Evolutionary conservation across 148 eudicot species (phyloP).

Genomic region (Drosera capensis): DNA sequence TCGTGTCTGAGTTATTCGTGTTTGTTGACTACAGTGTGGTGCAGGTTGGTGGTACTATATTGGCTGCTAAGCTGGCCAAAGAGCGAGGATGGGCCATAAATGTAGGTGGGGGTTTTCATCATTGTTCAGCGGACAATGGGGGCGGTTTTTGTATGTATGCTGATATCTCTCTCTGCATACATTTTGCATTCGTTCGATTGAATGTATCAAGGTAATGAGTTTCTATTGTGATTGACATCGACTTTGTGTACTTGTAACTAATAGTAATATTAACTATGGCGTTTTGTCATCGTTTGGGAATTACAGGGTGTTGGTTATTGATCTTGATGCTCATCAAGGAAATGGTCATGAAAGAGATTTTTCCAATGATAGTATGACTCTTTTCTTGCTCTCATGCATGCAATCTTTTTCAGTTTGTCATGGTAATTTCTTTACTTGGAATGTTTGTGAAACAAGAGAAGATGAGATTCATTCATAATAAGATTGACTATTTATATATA

Average conservation of each 20-base stretch:
- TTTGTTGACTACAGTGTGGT: background rate
- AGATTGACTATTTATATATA: too few species aligned
- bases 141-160: slow-evolving; percentile 97
- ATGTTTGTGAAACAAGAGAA: too few species aligned
- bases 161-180: slow-evolving; percentile 73
- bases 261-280: background rate
- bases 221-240: background rate
- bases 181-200: slow-evolving; percentile 54
- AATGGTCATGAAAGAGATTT: slow-evolving; percentile 93
- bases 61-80: slow-evolving; percentile 87
- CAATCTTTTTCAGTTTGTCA: too few species aligned
- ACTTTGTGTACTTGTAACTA: background rate
- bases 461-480: too few species aligned
- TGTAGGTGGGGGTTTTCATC: slow-evolving; percentile 98
- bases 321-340: slow-evolving; percentile 99
- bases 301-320: slow-evolving; percentile 81
- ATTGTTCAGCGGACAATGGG: slow-evolving; percentile 71
- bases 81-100: slow-evolving; percentile 96
- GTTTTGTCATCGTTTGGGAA: slow-evolving; percentile 5
- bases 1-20: background rate
- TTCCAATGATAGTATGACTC: slow-evolving; percentile 49
- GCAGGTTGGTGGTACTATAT: slow-evolving; percentile 86
- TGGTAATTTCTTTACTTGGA: too few species aligned
- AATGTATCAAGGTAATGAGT: slow-evolving; percentile 48
- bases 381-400: too few species aligned